Base-by-base conservation (phyloP, 257 asterid species). In the Jacaranda mimosifolia region DNA sequence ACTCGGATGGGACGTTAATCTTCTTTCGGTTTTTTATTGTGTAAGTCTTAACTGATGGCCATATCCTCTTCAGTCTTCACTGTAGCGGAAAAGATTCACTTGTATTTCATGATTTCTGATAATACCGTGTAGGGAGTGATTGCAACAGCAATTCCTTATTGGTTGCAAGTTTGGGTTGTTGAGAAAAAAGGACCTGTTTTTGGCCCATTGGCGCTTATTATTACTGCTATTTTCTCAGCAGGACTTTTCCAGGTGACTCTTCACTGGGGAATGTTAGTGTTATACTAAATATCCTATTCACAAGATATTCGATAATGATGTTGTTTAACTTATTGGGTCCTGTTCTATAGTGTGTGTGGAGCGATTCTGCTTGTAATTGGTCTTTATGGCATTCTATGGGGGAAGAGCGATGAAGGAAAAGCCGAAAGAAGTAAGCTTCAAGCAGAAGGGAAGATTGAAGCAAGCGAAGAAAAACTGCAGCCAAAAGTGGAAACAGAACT, bases 371-470 rank as follows among this genome's bases (percentile, higher is more conserved):
- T 86, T 4, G 62, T 83, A 18, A 38, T 74, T 2, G 90, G 90
- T 19, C 85, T 83, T 21, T 86, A 86, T 49, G 77, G 77, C 55
- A 77, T 86, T 81, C 64, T 86, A 15, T 83, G 90, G 90, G 87
- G 82, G 17, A 79, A 86, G 73, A 77, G 68, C 55, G 58, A 53
- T 13, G 90, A 86, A 56, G 76, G 7, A n/a, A 56, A 72, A 52
- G 19, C 42, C 12, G 73, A 48, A 38, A 21, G 60, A 18, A 49
- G 11, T 36, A 51, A 36, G 35, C 19, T 63, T 62, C 43, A 57
- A 40, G 49, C 36, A 6, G 32, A 48, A 19, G 10, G 14, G 6
- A 40, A 40, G 1, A 66, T 35, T 38, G 75, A 67, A 67, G 12
- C 39, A 43, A 45, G 21, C 7, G 51, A 43, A 56, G 21, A 76